Base-by-base conservation (phyloP, 495 filamentous ascomycete species). In the Penicillium verhagenii region DNA sequence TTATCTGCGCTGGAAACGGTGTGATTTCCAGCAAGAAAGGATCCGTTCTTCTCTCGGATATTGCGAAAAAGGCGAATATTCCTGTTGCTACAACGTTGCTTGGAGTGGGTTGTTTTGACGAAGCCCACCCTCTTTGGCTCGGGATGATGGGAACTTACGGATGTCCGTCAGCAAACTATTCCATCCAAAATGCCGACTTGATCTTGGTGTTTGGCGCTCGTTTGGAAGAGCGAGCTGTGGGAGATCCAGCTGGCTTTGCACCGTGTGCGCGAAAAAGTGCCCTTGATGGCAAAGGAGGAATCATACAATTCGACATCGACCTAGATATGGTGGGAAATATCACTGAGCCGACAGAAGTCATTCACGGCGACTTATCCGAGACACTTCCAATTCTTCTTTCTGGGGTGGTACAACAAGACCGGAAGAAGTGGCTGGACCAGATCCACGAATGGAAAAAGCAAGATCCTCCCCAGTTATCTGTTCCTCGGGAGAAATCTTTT, bases 371-470 rank as follows among this genome's bases (percentile, higher is more conserved):
- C 57, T 80, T 82, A 33, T 73, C 78, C 3, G 70, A 77, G 9
- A 96, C 92, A 64, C 73, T 97, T n/a, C 76, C 74, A 25, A 69
- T 81, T 37, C 85, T 96, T 21, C 66, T 96, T 1, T 91, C 92
- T 6, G 72, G 80, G 29, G 65, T 96, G 25, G 4, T 9, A 7
- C 71, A 90, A 40, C 21, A 72, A 26, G 80, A 86, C 23, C 82
- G 92, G n/a, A 77, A 84, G 24, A 88, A 86, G 56, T 97, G 93
- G 93, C 91, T 96, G 56, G 79, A 71, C 25, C 86, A 96, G 75
- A 96, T 97, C 65, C 82, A 86, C 18, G 81, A 82, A 60, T 97
- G 92, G 93, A 96, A 96, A 75, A 72, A 78, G 58, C 85, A 86
- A 39, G 92, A 90, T 80, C 90, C 91, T 2, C 86, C 92, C 65